Percentiles rank a stretch among this genome's conserved stretches.
These are phyloP conservation scores for Glebionis coronaria DNA, from an alignment of 129 eudicot genomes.

Conservation along the genomic window DNA sequence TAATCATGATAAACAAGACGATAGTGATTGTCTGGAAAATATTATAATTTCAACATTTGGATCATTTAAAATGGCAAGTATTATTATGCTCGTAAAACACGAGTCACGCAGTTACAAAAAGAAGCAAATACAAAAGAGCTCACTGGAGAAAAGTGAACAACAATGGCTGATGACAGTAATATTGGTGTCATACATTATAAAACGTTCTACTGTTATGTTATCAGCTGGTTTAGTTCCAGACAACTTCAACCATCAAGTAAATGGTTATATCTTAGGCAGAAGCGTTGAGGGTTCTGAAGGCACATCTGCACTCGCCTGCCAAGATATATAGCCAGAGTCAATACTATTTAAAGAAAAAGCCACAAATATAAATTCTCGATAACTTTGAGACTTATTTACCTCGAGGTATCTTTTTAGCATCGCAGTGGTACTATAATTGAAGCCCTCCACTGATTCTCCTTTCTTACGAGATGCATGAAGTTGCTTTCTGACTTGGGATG, in stretches of 20 bases:
- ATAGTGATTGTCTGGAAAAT: slow-evolving; percentile 9
- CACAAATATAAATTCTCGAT: neutral
- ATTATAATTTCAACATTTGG: slow-evolving; percentile 15
- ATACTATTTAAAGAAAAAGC: neutral
- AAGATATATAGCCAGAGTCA: neutral
- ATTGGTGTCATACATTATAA: slow-evolving; percentile 22
- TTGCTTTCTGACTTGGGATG: slow-evolving; percentile 90
- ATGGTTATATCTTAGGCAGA: slow-evolving; percentile 63
- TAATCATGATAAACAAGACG: slow-evolving; percentile 2
- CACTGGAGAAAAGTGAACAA: too few species aligned
- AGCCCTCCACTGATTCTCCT: slow-evolving; percentile 81
- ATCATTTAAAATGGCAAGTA: slow-evolving; percentile 26
- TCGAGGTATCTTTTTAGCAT: slow-evolving; percentile 70
- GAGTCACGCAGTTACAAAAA: slow-evolving; percentile 20
- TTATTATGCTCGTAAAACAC: slow-evolving; percentile 23
- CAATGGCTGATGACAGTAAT: slow-evolving; percentile 9
- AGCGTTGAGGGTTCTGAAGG: slow-evolving; percentile 72
- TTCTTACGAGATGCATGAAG: slow-evolving; percentile 95
- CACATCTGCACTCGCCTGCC: slow-evolving; percentile 79
- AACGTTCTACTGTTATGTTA: slow-evolving; percentile 20
- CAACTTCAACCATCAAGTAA: slow-evolving; percentile 13
- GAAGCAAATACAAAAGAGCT: slow-evolving; percentile 17
- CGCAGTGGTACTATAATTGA: slow-evolving; percentile 85
- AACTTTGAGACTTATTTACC: slow-evolving; percentile 35
- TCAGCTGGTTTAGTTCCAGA: slow-evolving; percentile 27